These are phyloP conservation scores for Blastomyces silverae DNA, from an alignment of 2,329 filamentous ascomycete genomes.

Conservation along the genomic window DNA sequence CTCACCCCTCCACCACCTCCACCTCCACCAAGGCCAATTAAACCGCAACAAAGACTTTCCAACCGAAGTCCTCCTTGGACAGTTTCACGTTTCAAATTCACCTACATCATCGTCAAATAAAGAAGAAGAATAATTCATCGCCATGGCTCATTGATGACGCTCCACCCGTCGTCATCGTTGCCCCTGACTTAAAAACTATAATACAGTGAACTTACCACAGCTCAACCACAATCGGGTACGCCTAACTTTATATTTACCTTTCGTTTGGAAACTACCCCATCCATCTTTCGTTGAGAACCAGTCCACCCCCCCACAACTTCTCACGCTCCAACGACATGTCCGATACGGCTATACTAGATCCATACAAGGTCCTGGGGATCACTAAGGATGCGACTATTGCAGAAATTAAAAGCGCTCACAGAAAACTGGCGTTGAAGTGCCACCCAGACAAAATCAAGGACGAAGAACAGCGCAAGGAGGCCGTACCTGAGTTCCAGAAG, in stretches of 20 bases:
- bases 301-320: slow-evolving; percentile 31
- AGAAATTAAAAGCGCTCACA: slow-evolving; percentile 71
- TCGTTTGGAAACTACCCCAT: not conserved
- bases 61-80: not conserved
- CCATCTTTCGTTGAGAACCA: not conserved
- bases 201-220: not conserved
- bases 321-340: slow-evolving; percentile 3
- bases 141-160: slow-evolving; percentile 3
- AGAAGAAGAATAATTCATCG: slow-evolving; percentile 14
- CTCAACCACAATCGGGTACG: not conserved
- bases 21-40: not conserved
- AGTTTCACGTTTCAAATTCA: slow-evolving; percentile 7
- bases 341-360: slow-evolving; percentile 49
- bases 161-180: not conserved
- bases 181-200: not conserved
- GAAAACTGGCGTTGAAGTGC: slow-evolving; percentile 78
- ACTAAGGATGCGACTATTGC: slow-evolving; percentile 61
- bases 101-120: not conserved
- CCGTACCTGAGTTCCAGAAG: slow-evolving; percentile 81
- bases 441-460: slow-evolving; percentile 90
- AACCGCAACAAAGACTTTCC: not conserved
- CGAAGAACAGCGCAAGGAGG: slow-evolving; percentile 64
- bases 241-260: not conserved
- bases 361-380: slow-evolving; percentile 71
- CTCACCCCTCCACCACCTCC: no score